phyloP scores from a whole-genome alignment of 2,329 filamentous ascomycete species.

The Aphanocladium album region DNA sequence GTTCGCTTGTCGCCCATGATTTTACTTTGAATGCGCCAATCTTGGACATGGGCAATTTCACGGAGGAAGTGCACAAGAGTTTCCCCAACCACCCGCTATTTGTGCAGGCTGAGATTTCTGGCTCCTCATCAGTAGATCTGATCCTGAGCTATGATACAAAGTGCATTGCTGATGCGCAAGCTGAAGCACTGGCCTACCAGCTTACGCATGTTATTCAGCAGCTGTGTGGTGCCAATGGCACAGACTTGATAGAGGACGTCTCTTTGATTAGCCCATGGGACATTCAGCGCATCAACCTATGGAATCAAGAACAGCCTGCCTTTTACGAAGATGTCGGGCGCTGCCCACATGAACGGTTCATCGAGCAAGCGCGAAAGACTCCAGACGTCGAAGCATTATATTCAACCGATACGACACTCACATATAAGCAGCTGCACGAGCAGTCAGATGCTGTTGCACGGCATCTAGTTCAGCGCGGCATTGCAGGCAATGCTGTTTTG shows the following conservation, averaged over 20 bases:
- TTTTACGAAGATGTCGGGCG: not conserved
- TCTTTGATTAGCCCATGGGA: not conserved
- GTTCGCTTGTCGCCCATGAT: not conserved
- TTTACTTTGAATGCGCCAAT: not conserved
- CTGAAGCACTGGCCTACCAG: constrained; percentile 9
- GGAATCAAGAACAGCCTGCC: not conserved
- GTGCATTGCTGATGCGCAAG: not conserved
- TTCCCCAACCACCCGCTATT: constrained; percentile 12
- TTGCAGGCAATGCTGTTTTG: not conserved
- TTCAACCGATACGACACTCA: constrained; percentile 17
- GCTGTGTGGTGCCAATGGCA: not conserved
- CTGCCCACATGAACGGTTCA: constrained; percentile 12
- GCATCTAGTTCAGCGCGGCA: not conserved
- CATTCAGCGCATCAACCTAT: not conserved
- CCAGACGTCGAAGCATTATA: constrained; percentile 14
- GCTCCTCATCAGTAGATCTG: not conserved
- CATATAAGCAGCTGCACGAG: not conserved
- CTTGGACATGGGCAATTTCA: not conserved
- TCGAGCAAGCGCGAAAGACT: not conserved
- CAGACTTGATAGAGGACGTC: not conserved
- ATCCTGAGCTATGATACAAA: constrained; percentile 1
- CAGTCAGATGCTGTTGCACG: not conserved
- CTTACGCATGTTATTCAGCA: constrained; percentile 11
- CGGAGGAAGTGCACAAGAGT: constrained; percentile 1
- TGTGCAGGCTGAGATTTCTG: not conserved